Evolutionary conservation across 192 early-diverging fungal species (phyloP).

Genomic region (Backusella liffmaniae): DNA sequence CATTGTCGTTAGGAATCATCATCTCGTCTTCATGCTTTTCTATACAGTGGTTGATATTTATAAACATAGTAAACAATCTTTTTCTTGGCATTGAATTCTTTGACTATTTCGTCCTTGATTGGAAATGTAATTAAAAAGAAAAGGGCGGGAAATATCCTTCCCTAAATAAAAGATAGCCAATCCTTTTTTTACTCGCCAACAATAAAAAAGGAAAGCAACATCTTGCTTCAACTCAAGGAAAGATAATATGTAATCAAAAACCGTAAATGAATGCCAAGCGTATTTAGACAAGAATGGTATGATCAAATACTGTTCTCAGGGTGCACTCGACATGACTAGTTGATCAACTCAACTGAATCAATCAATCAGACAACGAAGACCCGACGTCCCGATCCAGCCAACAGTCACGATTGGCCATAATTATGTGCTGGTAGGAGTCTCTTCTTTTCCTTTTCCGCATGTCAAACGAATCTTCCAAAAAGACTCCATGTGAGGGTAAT

Average conservation of each 20-base stretch:
- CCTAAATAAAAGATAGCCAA: neutral
- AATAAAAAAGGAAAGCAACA: neutral
- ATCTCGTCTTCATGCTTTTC: too few species aligned
- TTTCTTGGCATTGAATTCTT: too few species aligned
- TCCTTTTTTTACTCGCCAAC: neutral
- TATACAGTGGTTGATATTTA: too few species aligned
- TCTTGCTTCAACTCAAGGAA: neutral
- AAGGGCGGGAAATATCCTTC: neutral
- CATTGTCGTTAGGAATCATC: neutral
- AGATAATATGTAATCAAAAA: neutral
- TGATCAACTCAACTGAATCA: neutral
- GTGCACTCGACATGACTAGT: neutral
- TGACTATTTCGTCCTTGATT: neutral
- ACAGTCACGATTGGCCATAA: neutral
- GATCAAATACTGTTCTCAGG: neutral
- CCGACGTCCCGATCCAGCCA: neutral
- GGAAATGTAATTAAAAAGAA: neutral
- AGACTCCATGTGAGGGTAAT: conserved; percentile 6
- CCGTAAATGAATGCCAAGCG: neutral
- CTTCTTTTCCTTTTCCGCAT: neutral
- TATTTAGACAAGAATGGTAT: neutral
- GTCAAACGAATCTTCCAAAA: neutral
- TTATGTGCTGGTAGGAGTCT: neutral
- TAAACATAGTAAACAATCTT: too few species aligned
- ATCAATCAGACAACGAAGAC: neutral